A percentile compares a stretch with the other conserved stretches of the same genome.
Conservation (phyloP, 306 rosid genomes). For the Styphnolobium japonicum region DNA sequence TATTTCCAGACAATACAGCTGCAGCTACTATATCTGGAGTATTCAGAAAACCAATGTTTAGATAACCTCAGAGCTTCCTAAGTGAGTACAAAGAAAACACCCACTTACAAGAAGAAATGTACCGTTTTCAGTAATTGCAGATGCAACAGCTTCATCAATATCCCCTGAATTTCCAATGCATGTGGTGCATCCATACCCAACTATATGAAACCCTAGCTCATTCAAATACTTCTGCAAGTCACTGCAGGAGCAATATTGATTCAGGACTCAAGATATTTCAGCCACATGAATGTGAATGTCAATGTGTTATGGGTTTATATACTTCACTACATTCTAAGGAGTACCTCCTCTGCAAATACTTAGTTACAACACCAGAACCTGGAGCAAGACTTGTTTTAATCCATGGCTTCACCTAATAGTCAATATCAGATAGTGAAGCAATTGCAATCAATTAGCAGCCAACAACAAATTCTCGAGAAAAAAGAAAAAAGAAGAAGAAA, state of each 20-base stretch:
- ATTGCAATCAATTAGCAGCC: constrained; percentile 22
- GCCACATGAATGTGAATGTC: background rate
- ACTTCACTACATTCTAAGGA: constrained; percentile 12
- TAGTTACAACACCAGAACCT: constrained; percentile 96
- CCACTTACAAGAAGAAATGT: constrained; percentile 5
- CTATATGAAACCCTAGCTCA: constrained; percentile 83
- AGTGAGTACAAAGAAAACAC: constrained; percentile 9
- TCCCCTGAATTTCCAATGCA: constrained; percentile 99
- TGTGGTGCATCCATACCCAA: constrained; percentile 98
- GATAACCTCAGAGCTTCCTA: constrained; percentile 14
- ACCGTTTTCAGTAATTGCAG: constrained; percentile 89
- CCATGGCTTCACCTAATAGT: constrained; percentile 90
- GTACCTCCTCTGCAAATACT: constrained; percentile 82
- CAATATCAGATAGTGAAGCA: constrained; percentile 15
- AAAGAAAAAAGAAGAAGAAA: background rate
- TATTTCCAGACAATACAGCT: constrained; percentile 95
- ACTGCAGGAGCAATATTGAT: constrained; percentile 37
- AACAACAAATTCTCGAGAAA: background rate
- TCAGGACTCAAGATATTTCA: constrained; percentile 18
- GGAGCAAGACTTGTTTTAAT: constrained; percentile 98
- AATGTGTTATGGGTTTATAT: background rate
- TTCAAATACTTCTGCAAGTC: constrained; percentile 89
- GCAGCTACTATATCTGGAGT: constrained; percentile 84
- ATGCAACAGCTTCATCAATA: constrained; percentile 76
- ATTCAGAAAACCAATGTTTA: constrained; percentile 17